Evolutionary conservation across 2,329 filamentous ascomycete genomes (phyloP).

Genomic region (Colletotrichum sp.): DNA sequence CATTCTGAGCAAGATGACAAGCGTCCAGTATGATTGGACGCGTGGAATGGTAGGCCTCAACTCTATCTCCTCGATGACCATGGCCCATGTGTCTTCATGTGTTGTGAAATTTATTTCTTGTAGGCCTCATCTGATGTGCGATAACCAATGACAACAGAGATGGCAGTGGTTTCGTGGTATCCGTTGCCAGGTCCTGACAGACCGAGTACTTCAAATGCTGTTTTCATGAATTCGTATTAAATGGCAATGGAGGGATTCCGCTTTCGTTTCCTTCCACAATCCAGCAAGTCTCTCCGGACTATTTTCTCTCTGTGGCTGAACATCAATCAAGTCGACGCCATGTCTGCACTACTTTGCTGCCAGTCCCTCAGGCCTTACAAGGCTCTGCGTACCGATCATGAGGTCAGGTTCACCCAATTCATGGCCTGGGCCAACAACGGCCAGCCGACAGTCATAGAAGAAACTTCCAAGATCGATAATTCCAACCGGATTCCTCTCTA

Average conservation of each 20-base stretch:
- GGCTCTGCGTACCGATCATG: slow-evolving; percentile 26
- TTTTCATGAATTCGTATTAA: not conserved
- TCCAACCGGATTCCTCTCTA: slow-evolving; percentile 18
- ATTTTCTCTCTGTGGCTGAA: not conserved
- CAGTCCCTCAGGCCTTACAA: slow-evolving; percentile 25
- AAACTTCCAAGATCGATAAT: not conserved
- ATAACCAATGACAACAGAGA: not conserved
- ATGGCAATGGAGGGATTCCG: not conserved
- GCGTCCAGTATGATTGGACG: not conserved
- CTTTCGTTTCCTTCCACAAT: not conserved
- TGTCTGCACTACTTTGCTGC: slow-evolving; percentile 30
- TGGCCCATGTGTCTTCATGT: not conserved
- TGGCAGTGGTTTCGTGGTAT: not conserved
- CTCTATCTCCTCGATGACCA: not conserved
- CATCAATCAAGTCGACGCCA: not conserved
- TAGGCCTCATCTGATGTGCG: not conserved
- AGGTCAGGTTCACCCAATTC: slow-evolving; percentile 29
- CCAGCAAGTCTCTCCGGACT: not conserved
- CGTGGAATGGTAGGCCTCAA: not conserved
- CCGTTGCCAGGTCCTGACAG: not conserved
- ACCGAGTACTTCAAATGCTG: not conserved
- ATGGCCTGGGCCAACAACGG: slow-evolving; percentile 35
- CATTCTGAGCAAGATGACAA: not conserved
- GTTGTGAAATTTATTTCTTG: not conserved
- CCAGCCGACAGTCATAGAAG: not conserved